These are phyloP conservation scores for Taphrina communis DNA, from an alignment of 1,139 yeast species.

Conservation along the genomic window DNA sequence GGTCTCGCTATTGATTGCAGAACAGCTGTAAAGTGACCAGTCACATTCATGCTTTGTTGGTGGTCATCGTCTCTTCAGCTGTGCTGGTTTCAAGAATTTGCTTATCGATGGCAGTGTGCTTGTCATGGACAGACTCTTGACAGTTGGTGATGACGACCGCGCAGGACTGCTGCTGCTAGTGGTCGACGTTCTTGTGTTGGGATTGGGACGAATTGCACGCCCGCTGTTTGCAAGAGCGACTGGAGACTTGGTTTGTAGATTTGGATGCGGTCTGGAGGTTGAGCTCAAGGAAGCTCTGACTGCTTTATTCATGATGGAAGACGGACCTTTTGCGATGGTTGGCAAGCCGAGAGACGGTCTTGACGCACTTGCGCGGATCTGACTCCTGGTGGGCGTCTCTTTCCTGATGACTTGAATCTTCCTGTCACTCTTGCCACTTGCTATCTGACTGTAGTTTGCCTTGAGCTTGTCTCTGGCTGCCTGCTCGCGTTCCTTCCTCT, in stretches of 20 bases:
- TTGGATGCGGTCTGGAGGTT: neutral
- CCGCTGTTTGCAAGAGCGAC: neutral
- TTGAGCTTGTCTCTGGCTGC: conserved; percentile 17
- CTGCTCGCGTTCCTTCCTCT: conserved; percentile 23
- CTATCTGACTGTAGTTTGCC: conserved; percentile 29
- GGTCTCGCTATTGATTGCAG: too few relatives aligned
- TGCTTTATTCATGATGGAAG: conserved; percentile 28
- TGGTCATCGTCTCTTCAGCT: neutral
- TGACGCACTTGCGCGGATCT: conserved; percentile 2
- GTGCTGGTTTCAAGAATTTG: conserved; percentile 13
- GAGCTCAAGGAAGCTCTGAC: conserved; percentile 21
- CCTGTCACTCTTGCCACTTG: conserved; percentile 27
- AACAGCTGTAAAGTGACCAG: too few relatives aligned
- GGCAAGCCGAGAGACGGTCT: neutral
- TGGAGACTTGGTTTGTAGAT: neutral
- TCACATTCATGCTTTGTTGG: too few relatives aligned
- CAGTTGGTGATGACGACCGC: neutral
- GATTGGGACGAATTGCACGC: conserved; percentile 19
- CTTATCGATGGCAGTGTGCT: neutral
- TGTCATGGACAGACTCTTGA: neutral
- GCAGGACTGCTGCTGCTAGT: neutral
- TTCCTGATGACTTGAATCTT: conserved; percentile 24
- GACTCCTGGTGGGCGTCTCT: conserved; percentile 14
- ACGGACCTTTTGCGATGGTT: neutral
- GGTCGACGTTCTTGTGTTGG: neutral